Percentiles rank a stretch among this genome's conserved stretches.
phyloP scores from a whole-genome alignment of 257 asterid genomes.

The Capsicum chinense region DNA sequence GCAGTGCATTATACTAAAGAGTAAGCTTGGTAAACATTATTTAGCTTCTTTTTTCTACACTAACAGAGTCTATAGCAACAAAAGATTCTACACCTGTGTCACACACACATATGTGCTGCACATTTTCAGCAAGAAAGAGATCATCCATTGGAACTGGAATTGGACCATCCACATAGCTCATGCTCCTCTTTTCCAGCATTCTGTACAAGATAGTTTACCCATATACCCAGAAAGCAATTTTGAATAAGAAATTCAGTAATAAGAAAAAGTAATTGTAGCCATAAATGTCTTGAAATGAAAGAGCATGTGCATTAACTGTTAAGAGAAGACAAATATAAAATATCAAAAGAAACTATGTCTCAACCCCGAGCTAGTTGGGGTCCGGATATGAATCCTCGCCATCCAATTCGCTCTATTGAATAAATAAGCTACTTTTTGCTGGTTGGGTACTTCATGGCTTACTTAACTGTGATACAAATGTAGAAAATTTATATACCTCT shows the following conservation, averaged over 20 bases:
- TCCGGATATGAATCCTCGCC: slow-evolving; percentile 12
- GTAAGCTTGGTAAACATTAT: slow-evolving; percentile 18
- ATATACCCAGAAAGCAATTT: neutral
- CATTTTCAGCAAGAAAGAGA: slow-evolving; percentile 74
- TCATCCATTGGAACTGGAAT: slow-evolving; percentile 77
- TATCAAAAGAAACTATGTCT: neutral
- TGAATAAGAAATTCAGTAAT: neutral
- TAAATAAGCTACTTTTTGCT: neutral
- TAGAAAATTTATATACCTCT: slow-evolving; percentile 52
- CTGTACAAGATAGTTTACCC: slow-evolving; percentile 41
- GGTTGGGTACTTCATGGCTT: neutral
- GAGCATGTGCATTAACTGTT: slow-evolving; percentile 12
- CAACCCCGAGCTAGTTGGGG: slow-evolving; percentile 17
- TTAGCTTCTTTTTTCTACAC: slow-evolving; percentile 1
- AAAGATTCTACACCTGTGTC: slow-evolving; percentile 66
- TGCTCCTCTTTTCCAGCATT: slow-evolving; percentile 91
- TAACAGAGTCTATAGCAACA: slow-evolving; percentile 13
- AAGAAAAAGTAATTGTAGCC: neutral
- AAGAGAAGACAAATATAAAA: neutral
- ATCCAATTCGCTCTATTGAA: neutral
- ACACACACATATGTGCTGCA: slow-evolving; percentile 74
- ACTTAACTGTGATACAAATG: neutral
- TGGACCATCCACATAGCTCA: slow-evolving; percentile 90
- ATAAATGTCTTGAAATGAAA: neutral
- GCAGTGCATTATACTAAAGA: slow-evolving; percentile 26